These are phyloP conservation scores for Apiotrichum montevideense DNA, from an alignment of 1,284 basidiomycete species.

Conservation along the genomic window DNA sequence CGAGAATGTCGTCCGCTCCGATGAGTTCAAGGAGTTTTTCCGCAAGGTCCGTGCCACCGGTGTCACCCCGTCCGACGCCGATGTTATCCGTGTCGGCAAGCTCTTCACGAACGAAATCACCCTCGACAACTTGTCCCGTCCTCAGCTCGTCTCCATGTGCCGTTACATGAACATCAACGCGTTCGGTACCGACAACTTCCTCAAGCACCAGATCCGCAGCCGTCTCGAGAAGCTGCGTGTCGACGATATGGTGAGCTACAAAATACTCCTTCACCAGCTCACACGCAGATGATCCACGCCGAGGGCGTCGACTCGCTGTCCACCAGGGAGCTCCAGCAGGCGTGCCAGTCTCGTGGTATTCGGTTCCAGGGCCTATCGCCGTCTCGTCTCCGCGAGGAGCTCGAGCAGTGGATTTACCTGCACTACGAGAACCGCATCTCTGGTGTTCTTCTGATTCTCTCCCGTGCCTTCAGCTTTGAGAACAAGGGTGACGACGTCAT, in stretches of 20 bases:
- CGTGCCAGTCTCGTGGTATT: constrained; percentile 92
- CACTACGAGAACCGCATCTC: constrained; percentile 81
- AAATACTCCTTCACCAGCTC: no score
- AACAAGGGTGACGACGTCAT: constrained; percentile 75
- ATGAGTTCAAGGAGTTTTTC: constrained; percentile 99
- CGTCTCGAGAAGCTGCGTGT: constrained; percentile 77
- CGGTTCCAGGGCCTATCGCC: constrained; percentile 78
- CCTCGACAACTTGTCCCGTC: constrained; percentile 93
- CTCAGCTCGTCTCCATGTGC: constrained; percentile 95
- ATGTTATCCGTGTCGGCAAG: constrained; percentile 90
- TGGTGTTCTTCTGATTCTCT: constrained; percentile 87
- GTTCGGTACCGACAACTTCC: constrained; percentile 97
- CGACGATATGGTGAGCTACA: constrained; percentile 61
- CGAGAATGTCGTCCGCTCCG: constrained; percentile 83
- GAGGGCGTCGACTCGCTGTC: constrained; percentile 92
- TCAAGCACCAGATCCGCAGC: constrained; percentile 85
- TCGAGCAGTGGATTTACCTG: constrained; percentile 88
- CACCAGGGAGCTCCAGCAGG: constrained; percentile 79
- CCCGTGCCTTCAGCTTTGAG: constrained; percentile 91
- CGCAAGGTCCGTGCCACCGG: constrained; percentile 95
- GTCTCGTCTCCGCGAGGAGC: constrained; percentile 75
- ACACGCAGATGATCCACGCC: constrained; percentile 59
- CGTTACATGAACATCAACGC: constrained; percentile 97
- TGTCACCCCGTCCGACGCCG: constrained; percentile 78
- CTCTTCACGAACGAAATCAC: constrained; percentile 97